A percentile compares a stretch with the other conserved stretches of the same genome.
Conservation (phyloP, 176 grass and related monocot genomes). For the Metroxylon sagu region DNA sequence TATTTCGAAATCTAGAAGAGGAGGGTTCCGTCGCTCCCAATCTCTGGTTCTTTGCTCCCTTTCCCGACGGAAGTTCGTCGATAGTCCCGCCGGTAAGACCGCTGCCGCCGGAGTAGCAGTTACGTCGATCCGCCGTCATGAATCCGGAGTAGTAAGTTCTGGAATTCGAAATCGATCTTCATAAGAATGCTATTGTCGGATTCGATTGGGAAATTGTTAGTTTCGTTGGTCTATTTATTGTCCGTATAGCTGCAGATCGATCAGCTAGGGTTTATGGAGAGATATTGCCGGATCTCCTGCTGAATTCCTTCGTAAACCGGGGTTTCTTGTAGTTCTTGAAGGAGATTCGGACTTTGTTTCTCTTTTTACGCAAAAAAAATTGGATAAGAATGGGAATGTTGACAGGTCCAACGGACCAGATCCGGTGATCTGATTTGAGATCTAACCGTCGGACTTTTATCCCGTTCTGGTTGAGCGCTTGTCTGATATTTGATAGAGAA, state of each 20-base stretch:
- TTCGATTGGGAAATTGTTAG: background rate
- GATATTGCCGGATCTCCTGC: background rate
- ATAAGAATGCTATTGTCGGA: too few species aligned
- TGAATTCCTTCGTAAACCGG: too few species aligned
- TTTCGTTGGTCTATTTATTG: background rate
- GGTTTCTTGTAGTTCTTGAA: too few species aligned
- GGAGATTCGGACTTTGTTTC: too few species aligned
- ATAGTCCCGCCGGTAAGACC: background rate
- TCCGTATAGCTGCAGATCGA: background rate
- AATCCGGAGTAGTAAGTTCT: conserved; percentile 25
- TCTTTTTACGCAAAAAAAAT: too few species aligned
- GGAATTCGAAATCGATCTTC: too few species aligned
- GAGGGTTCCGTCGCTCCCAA: background rate
- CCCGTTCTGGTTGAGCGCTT: too few species aligned
- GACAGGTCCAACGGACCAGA: too few species aligned
- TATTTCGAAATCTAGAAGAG: background rate
- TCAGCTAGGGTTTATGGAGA: background rate
- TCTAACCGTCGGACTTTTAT: too few species aligned
- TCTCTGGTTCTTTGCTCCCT: background rate
- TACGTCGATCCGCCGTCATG: conserved; percentile 3
- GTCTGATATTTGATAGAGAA: too few species aligned
- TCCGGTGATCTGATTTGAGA: too few species aligned
- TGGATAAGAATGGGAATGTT: too few species aligned
- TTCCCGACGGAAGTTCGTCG: background rate
- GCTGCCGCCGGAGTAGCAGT: background rate